A percentile compares a stretch with the other conserved stretches of the same genome.
Conservation (phyloP, 2,329 filamentous ascomycete species). For the Lojkania enalia region DNA sequence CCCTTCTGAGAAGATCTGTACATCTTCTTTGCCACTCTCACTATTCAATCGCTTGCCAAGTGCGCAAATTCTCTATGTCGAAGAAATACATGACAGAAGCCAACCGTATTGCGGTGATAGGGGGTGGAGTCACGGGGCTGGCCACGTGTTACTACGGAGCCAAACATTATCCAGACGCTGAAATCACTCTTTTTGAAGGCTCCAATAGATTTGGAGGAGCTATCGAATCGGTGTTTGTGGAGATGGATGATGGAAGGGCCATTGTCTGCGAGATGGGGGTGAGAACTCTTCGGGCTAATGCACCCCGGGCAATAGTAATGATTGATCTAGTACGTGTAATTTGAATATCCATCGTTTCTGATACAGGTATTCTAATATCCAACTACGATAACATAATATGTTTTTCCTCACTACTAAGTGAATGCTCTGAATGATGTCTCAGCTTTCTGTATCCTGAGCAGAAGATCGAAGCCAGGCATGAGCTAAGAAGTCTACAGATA, state of each 20-base stretch:
- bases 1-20: too few relatives aligned
- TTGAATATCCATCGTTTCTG: neutral
- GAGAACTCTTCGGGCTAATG: slow-evolving; percentile 65
- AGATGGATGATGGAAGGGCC: slow-evolving; percentile 58
- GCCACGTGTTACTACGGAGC: slow-evolving; percentile 66
- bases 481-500: slow-evolving; percentile 48
- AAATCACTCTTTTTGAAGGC: slow-evolving; percentile 78
- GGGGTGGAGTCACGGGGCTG: slow-evolving; percentile 52
- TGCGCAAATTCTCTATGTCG: too few relatives aligned
- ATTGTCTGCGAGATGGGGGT: slow-evolving; percentile 81
- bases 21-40: too few relatives aligned
- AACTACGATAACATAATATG: too few relatives aligned
- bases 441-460: too few relatives aligned
- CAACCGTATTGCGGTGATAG: slow-evolving; percentile 48
- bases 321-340: slow-evolving; percentile 64
- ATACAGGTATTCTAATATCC: too few relatives aligned
- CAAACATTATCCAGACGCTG: slow-evolving; percentile 62
- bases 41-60: too few relatives aligned
- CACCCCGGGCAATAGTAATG: slow-evolving; percentile 63
- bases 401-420: too few relatives aligned
- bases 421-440: too few relatives aligned
- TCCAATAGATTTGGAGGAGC: slow-evolving; percentile 73
- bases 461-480: too few relatives aligned
- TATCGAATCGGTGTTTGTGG: slow-evolving; percentile 67
- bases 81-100: neutral